Base-by-base conservation (phyloP, 164 flowering plant genomes). In the Magnolia sinica region DNA sequence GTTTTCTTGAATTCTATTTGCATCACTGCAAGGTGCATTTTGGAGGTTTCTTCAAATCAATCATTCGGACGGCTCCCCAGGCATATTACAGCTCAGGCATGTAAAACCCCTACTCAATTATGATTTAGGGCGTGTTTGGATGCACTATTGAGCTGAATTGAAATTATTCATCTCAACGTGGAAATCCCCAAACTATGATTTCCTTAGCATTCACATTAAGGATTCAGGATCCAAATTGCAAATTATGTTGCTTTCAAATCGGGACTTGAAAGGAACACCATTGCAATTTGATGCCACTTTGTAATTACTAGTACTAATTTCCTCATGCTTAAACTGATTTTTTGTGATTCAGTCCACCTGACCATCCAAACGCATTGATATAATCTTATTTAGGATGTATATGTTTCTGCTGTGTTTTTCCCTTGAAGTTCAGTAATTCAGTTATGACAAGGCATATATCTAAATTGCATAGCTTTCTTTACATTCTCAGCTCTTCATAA, bases 71-170 rank as follows among this genome's bases (percentile, higher is more conserved):
- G 88, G 77, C 65, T 80, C 50, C 84, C 87, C 2, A 74, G 86
- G 69, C 80, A 76, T 76, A 59, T 75, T 71, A 71, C 74, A 4
- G 71, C 85, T 73, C 88, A 86, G 90, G 90, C 71, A 85, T 61
- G 84, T 80, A 6, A 66, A 50, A 31, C n/a, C n/a, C 37, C 24
- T 16, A 51, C 20, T 52, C 8, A 52, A 68, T 74, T 63, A 49
- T 22, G 13, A 71, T 24, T 8, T 20, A 23, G 7, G 1, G 2
- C 16, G 6, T 13, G 19, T 68, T 68, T 66, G 29, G 22, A 29
- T 68, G 71, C 45, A 37, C 8, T 68, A 11, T 31, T 11, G 49
- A 16, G 7, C 29, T 29, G 68, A 64, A n/a, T 68, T 31, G 18
- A 68, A 19, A 29, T 19, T 68, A 19, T 29, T 18, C 45, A 13